These are phyloP conservation scores for Yamadazyma akitaensis DNA, from an alignment of 805 yeast genomes.

Conservation along the genomic window DNA sequence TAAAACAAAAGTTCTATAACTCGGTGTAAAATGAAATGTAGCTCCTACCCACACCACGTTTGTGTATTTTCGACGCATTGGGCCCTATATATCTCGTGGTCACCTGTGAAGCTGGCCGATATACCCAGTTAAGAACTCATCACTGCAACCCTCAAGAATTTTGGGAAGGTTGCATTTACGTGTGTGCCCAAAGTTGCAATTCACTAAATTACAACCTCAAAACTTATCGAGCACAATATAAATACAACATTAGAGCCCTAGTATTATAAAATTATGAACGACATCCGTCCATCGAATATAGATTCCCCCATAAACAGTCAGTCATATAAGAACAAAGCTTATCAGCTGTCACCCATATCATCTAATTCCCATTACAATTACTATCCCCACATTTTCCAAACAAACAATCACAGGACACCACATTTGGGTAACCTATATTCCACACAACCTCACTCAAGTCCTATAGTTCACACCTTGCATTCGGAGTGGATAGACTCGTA, in stretches of 20 bases:
- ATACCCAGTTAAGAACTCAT: not conserved
- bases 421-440: not conserved
- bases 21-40: too few species aligned
- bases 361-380: not conserved
- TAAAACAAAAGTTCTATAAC: too few species aligned
- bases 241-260: slow-evolving; percentile 3
- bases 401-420: slow-evolving; percentile 2
- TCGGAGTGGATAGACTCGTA: slow-evolving; percentile 27
- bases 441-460: slow-evolving; percentile 8
- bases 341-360: not conserved
- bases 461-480: slow-evolving; percentile 16
- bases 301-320: not conserved
- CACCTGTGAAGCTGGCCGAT: not conserved
- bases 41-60: too few species aligned
- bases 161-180: not conserved
- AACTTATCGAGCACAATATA: slow-evolving; percentile 3
- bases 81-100: not conserved
- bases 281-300: slow-evolving; percentile 1
- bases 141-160: slow-evolving; percentile 4
- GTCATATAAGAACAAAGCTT: not conserved
- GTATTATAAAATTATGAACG: slow-evolving; percentile 5
- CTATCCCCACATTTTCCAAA: not conserved
- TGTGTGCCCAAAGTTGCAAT: slow-evolving; percentile 4
- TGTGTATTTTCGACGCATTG: too few species aligned
- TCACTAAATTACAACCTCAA: slow-evolving; percentile 1